Evolutionary conservation across 2,329 filamentous ascomycete genomes (phyloP), one percentile per base, ranked within the genome.

Genomic region (Herpotrichia juniperi): DNA sequence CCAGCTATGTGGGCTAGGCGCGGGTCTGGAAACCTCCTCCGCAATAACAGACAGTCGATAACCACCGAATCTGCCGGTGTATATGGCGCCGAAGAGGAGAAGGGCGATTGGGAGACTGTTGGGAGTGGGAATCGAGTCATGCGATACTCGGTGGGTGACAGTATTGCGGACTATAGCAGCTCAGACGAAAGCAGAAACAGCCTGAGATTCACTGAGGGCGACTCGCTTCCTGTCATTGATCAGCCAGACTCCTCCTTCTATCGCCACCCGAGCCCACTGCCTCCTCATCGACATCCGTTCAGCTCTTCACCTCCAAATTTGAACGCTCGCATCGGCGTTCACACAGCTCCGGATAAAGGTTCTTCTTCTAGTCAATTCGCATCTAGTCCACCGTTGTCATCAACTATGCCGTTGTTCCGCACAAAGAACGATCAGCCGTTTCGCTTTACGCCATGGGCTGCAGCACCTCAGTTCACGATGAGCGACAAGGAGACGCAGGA

Each of bases 141-240:
- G 1, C 62, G 58, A 34, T 14, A 39, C 5, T 30, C 54, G 54
- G n/a, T 66, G 58, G 59, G 54, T 4, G 66, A 64, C 21, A 73
- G 69, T 43, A 64, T 71, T 48, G 71, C 70, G 14, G 63, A 73
- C 47, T 71, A 72, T 48, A 71, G 65, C 40, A 69, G 63, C 28
- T 62, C 59, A 24, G 66, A 71, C 17, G 57, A 53, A 8, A 63
- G 57, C 25, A 53, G 60, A 9, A 58, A 62, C 10, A 64, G 61
- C 35, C 42, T 64, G 6, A 59, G 54, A 0, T 45, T 83, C 79
- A 3, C 73, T 71, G 2, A 83, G 69, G 4, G 82, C 72, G 14
- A 82, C 16, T 45, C 47, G 2, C 46, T 54, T 9, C 49, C 53
- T 3, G 46, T 37, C 2, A 42, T 50, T 34, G 48, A 32, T 6